Conservation (phyloP, 2,329 filamentous ascomycete species). For the Cladophialophora exuberans region DNA sequence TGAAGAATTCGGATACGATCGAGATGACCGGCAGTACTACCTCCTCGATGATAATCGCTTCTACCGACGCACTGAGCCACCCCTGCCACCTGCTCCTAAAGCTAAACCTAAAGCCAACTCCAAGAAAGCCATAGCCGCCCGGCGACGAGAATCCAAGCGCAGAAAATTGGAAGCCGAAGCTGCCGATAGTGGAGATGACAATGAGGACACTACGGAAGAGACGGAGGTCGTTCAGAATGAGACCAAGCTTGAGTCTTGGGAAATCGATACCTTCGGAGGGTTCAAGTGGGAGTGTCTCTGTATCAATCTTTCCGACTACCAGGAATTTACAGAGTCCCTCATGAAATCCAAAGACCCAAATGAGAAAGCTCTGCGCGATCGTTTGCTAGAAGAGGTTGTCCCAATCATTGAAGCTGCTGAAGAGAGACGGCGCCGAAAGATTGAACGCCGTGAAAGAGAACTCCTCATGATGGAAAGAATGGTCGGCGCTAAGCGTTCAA, state of each 20-base stretch:
- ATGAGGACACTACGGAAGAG: conserved; percentile 46
- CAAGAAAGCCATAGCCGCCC: conserved; percentile 65
- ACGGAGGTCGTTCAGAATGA: conserved; percentile 43
- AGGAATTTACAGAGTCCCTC: conserved; percentile 69
- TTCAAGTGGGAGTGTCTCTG: conserved; percentile 92
- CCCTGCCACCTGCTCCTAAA: conserved; percentile 57
- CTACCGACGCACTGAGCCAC: conserved; percentile 82
- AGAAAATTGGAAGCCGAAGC: conserved; percentile 50
- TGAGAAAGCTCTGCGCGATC: conserved; percentile 75
- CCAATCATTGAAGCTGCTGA: conserved; percentile 81
- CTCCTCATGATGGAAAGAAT: conserved; percentile 80
- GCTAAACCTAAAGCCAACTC: conserved; percentile 67
- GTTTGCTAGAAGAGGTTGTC: conserved; percentile 75
- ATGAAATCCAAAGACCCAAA: conserved; percentile 79
- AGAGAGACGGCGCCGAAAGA: conserved; percentile 69
- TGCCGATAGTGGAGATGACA: conserved; percentile 46
- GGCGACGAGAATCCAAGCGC: conserved; percentile 70
- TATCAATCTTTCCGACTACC: conserved; percentile 77
- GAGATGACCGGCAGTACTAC: conserved; percentile 82
- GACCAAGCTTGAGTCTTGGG: conserved; percentile 39
- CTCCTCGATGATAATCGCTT: conserved; percentile 92
- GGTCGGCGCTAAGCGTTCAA: conserved; percentile 92
- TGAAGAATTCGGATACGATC: conserved; percentile 73
- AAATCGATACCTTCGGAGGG: conserved; percentile 69
- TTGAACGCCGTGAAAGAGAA: conserved; percentile 77